These are phyloP conservation scores for Basidiobolus meristosporus DNA, from an alignment of 371 early-diverging fungal genomes.

Conservation along the genomic window DNA sequence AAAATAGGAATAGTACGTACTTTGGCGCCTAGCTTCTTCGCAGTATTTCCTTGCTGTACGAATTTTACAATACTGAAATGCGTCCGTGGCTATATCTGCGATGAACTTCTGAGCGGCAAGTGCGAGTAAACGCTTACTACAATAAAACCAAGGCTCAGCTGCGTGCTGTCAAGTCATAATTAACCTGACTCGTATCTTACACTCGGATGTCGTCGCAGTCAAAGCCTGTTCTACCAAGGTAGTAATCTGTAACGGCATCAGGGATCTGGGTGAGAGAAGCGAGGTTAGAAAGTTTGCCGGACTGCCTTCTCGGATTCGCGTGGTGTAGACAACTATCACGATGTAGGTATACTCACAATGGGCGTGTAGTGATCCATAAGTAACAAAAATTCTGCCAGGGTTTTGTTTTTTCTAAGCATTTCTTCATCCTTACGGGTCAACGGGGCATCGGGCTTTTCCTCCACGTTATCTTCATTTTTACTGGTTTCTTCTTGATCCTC, in stretches of 20 bases:
- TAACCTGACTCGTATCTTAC: slow-evolving; percentile 15
- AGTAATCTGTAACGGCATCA: slow-evolving; percentile 92
- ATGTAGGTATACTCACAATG: slow-evolving; percentile 31
- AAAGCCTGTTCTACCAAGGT: slow-evolving; percentile 83
- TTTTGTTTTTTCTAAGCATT: slow-evolving; percentile 34
- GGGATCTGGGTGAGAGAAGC: slow-evolving; percentile 53
- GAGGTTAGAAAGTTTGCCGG: background rate
- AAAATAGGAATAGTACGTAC: slow-evolving; percentile 1
- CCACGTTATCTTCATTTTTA: too few relatives aligned
- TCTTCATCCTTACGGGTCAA: slow-evolving; percentile 15
- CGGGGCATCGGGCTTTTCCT: background rate
- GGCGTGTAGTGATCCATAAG: slow-evolving; percentile 82
- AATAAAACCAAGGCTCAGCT: background rate
- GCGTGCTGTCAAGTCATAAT: background rate
- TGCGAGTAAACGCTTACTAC: slow-evolving; percentile 69
- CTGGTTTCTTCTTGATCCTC: too few relatives aligned
- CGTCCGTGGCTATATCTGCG: slow-evolving; percentile 84
- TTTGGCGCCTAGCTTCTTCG: slow-evolving; percentile 9
- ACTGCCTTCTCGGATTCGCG: background rate
- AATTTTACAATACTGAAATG: slow-evolving; percentile 82
- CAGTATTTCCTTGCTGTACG: slow-evolving; percentile 50
- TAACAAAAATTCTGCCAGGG: slow-evolving; percentile 62
- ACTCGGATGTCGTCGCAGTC: slow-evolving; percentile 78
- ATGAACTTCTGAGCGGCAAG: slow-evolving; percentile 91
- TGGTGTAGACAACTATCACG: background rate